Evolutionary conservation across 345 rosid genomes (phyloP), one percentile per base, ranked within the genome.

Genomic region (Gossypium raimondii): DNA sequence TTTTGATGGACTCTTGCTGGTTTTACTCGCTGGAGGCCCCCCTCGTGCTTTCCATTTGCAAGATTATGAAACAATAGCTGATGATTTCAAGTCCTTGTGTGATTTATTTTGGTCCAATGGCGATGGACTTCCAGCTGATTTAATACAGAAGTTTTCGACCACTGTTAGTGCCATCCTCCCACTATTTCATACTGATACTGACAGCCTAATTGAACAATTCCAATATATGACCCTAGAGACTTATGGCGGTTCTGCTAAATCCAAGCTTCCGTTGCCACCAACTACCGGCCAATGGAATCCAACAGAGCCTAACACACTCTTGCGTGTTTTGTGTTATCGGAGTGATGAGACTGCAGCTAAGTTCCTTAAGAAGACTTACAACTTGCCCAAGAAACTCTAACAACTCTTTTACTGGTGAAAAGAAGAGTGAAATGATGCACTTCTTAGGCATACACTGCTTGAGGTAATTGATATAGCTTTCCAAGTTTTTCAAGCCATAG

Each of bases 71-170:
- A 75, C 84, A 0, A 84, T 95, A 58, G 91, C 90, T 20, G 98
- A 91, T 63, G 99, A 95, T 83, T 90, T 95, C 77, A 90, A 90
- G 84, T 77, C 82, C 68, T 86, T 95, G 2, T 84, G 81, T 56
- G 97, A 91, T 77, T 83, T 93, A 38, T 95, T 95, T 80, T 95
- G 96, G 98, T 88, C 99, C 48, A 89, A 95, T 44, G 98, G 98
- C 25, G 98, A 93, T 59, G 99, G 97, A 17, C 79, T 93, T 82
- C 97, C 99, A 10, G 78, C 88, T 71, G 97, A 90, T 43, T 79
- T 93, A 78, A 90, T 95, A 20, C 90, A 88, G 27, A 93, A 91
- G 82, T 89, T 85, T 73, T 90, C 98, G 1, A 76, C 82, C 5
- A 85, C 84, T 0, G 91, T 83, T 18, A 87, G 83, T 75, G 79